Evolutionary conservation across 2,329 filamentous ascomycete species (phyloP), one percentile per base, ranked within the genome.

Genomic region (Botrytis paeoniae): DNA sequence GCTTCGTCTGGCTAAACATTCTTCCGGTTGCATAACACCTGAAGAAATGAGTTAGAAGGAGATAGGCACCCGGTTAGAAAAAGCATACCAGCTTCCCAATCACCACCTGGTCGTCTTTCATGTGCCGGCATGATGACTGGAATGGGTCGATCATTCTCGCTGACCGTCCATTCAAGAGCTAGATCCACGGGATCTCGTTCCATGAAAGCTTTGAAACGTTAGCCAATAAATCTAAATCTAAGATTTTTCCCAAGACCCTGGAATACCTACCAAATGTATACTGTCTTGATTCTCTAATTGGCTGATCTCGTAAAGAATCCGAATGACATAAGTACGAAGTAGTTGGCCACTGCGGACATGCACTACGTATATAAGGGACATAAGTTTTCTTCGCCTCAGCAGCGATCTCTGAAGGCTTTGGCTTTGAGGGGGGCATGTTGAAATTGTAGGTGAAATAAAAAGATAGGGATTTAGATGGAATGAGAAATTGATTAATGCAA

Each of bases 81-180:
- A 32, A 54, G n/a, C 54, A 83, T 85, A 74, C 85, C 86, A 10
- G 87, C 91, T 78, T 94, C 92, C 92, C 92, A 95, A 80, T 94
- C 92, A n/a, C 92, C 92, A 16, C 92, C 92, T 0, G 92, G 87
- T 54, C 91, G 86, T 79, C 91, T 92, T 80, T 94, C 92, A 82
- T 94, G 93, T 65, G 92, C 92, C 39, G 80, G 78, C 78, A 80
- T 80, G 35, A 80, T 80, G 10, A 81, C 79, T 1, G 80, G 81
- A 74, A 82, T 82, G 73, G 78, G 73, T 60, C 65, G 59, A 74
- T 77, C 39, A 32, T 69, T 62, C 71, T 78, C 76, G 61, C 72
- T 74, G n/a, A 76, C 74, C 41, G 79, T 85, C 86, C 90, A 92
- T 73, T 86, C 84, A 48, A 92, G 82, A 35, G 91, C 88, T 59